phyloP scores from a whole-genome alignment of 371 early-diverging fungal genomes.

The Mucor circinelloides region DNA sequence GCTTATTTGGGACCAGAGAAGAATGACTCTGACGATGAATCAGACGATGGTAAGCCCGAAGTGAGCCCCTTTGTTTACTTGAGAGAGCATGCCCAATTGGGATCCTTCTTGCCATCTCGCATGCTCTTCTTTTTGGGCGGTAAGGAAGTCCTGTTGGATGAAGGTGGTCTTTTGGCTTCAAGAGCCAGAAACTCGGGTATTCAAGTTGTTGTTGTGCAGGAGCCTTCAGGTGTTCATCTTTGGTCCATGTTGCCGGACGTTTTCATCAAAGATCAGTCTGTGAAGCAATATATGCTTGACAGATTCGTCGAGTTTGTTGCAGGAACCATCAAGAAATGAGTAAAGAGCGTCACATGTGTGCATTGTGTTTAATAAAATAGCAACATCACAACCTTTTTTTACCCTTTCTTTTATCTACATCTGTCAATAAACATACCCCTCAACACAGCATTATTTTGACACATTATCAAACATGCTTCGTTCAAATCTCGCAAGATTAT shows the following conservation, averaged over 20 bases:
- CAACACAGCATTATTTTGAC: not conserved
- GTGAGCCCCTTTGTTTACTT: conserved; percentile 19
- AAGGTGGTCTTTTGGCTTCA: conserved; percentile 39
- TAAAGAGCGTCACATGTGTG: not conserved
- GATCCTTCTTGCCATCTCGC: conserved; percentile 26
- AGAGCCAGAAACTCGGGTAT: conserved; percentile 34
- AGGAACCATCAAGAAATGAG: conserved; percentile 3
- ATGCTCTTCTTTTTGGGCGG: conserved; percentile 45
- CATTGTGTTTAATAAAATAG: not conserved
- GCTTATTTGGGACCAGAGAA: conserved; percentile 33
- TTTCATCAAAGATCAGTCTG: conserved; percentile 18
- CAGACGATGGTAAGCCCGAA: conserved; percentile 2
- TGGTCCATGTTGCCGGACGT: conserved; percentile 37
- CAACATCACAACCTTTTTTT: not conserved
- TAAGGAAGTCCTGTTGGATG: conserved; percentile 46
- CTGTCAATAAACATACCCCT: not conserved
- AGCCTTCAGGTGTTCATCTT: conserved; percentile 40
- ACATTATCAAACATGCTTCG: not conserved
- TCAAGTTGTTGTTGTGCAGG: conserved; percentile 35
- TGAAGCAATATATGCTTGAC: conserved; percentile 19
- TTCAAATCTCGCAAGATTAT: not conserved
- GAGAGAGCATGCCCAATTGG: conserved; percentile 14
- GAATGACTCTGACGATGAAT: conserved; percentile 9
- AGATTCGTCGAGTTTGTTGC: conserved; percentile 24
- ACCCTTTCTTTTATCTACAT: not conserved